phyloP scores from a whole-genome alignment of 768 basidiomycete genomes.

The Termitomyces sp. region DNA sequence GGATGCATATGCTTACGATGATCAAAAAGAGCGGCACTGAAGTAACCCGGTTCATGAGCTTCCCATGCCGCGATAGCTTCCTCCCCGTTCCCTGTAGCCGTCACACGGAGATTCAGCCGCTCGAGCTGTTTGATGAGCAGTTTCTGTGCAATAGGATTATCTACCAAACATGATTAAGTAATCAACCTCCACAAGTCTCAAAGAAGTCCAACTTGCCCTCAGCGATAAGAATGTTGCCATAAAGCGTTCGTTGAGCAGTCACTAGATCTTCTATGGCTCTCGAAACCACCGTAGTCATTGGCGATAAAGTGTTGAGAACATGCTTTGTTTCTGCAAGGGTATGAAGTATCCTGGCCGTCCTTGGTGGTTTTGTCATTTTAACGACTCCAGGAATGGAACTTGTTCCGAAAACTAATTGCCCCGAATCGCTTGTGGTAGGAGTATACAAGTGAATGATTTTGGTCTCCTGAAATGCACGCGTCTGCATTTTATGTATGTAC shows the following conservation, averaged over 20 bases:
- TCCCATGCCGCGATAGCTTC: conserved; percentile 71
- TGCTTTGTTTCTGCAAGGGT: conserved; percentile 56
- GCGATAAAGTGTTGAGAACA: conserved; percentile 37
- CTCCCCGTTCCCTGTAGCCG: conserved; percentile 60
- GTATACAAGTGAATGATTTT: conserved; percentile 71
- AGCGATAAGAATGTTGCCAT: conserved; percentile 64
- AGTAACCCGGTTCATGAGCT: conserved; percentile 59
- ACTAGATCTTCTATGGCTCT: conserved; percentile 42
- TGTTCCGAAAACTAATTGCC: conserved; percentile 43
- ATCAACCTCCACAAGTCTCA: background rate
- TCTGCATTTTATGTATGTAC: conserved; percentile 35
- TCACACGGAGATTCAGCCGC: conserved; percentile 52
- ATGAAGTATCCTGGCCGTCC: conserved; percentile 54
- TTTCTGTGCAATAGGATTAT: conserved; percentile 67
- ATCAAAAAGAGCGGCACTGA: conserved; percentile 67
- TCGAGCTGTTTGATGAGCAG: conserved; percentile 64
- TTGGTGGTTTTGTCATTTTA: conserved; percentile 68
- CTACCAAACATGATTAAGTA: conserved; percentile 24
- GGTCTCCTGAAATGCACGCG: conserved; percentile 39
- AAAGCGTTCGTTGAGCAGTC: conserved; percentile 47
- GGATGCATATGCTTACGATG: conserved; percentile 44
- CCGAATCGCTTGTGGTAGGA: conserved; percentile 55
- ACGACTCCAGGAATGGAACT: conserved; percentile 49
- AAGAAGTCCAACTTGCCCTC: conserved; percentile 41
- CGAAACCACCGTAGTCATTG: conserved; percentile 28